These are phyloP conservation scores for Plasmodium vivax DNA, from an alignment of 169 alveolate genomes.

Conservation along the genomic window DNA sequence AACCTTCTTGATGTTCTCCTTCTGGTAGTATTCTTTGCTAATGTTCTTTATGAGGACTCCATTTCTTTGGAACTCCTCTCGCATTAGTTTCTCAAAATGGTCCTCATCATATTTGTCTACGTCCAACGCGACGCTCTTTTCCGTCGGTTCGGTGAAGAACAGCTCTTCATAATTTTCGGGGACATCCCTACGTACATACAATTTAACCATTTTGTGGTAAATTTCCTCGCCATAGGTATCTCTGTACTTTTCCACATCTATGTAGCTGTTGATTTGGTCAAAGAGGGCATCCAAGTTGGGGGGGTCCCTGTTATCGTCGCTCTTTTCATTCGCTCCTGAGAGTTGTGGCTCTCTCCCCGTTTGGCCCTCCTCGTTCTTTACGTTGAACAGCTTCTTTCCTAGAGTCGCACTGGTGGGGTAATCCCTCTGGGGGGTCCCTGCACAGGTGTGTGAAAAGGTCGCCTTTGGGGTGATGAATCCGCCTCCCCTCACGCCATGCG, in stretches of 20 bases:
- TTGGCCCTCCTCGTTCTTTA: neutral
- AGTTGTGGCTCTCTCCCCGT: neutral
- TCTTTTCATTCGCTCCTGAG: neutral
- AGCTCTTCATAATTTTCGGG: conserved; percentile 46
- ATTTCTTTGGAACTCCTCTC: conserved; percentile 62
- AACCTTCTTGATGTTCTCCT: conserved; percentile 12
- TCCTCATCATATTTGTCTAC: conserved; percentile 50
- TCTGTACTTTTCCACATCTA: conserved; percentile 37
- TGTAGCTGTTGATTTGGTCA: conserved; percentile 33
- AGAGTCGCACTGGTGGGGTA: neutral
- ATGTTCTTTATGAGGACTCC: conserved; percentile 51
- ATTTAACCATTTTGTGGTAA: conserved; percentile 26
- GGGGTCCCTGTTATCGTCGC: neutral
- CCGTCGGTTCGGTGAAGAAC: conserved; percentile 9
- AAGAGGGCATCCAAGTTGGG: conserved; percentile 7
- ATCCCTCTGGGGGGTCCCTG: neutral
- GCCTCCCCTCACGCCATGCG: neutral
- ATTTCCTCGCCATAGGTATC: conserved; percentile 25
- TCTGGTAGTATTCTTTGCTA: conserved; percentile 35
- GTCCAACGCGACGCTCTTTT: conserved; percentile 66
- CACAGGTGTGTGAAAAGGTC: neutral
- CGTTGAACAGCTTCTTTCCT: neutral
- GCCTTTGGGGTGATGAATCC: neutral
- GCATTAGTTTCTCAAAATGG: conserved; percentile 9
- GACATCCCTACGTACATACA: conserved; percentile 49